A percentile compares a stretch with the other conserved stretches of the same genome.
These are phyloP conservation scores for Calonectria crousiana DNA, from an alignment of 2,329 filamentous ascomycete species.

Conservation along the genomic window DNA sequence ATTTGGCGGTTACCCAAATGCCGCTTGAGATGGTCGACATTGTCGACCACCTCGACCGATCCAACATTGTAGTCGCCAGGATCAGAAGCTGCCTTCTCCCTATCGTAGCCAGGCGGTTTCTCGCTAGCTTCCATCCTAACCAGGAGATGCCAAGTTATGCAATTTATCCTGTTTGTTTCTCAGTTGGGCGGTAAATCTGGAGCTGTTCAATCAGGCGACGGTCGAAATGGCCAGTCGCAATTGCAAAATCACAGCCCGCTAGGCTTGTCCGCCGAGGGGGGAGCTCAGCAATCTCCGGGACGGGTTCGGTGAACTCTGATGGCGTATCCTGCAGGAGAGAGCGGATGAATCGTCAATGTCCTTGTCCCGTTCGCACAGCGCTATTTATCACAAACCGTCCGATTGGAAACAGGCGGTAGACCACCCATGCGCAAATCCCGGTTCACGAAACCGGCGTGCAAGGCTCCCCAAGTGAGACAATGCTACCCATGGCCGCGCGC, in stretches of 20 bases:
- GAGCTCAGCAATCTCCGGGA: neutral
- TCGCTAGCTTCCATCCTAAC: neutral
- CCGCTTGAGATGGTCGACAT: constrained; percentile 15
- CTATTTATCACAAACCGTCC: neutral
- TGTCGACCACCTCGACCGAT: neutral
- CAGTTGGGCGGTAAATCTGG: neutral
- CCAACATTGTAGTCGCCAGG: neutral
- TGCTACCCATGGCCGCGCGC: neutral
- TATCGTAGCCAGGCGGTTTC: neutral
- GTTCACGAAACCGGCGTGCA: neutral
- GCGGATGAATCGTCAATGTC: neutral
- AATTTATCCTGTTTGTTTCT: neutral
- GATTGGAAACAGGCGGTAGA: neutral
- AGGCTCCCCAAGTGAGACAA: neutral
- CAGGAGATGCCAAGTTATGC: neutral
- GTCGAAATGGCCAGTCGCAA: neutral
- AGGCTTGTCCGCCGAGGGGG: neutral
- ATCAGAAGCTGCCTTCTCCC: neutral
- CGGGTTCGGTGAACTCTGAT: no score
- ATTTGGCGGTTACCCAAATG: constrained; percentile 47
- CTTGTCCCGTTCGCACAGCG: neutral
- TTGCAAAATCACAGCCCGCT: neutral
- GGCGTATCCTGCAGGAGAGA: neutral
- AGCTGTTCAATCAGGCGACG: neutral
- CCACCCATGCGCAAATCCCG: neutral